A percentile compares a stretch with the other conserved stretches of the same genome.
Conservation (phyloP, 139 green algal species). For the Ulvella scutata region DNA sequence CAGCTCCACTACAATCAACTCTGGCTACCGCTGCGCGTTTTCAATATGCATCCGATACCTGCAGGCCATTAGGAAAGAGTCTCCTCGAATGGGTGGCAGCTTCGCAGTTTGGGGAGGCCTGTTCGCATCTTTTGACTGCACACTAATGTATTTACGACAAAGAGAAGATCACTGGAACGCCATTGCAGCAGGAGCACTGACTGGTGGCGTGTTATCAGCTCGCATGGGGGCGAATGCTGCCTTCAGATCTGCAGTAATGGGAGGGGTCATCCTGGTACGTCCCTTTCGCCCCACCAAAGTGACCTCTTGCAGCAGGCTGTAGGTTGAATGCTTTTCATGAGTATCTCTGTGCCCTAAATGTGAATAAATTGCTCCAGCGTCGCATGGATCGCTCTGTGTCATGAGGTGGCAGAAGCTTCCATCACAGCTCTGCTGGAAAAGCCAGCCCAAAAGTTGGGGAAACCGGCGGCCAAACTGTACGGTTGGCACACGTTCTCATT, state of each 20-base stretch:
- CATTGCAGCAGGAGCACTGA: conserved; percentile 79
- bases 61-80: conserved; percentile 69
- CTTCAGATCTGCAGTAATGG: conserved; percentile 70
- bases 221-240: conserved; percentile 58
- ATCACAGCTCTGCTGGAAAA: background rate
- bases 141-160: conserved; percentile 71
- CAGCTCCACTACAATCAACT: too few species aligned
- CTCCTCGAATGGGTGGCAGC: conserved; percentile 84
- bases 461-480: too few species aligned
- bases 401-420: background rate
- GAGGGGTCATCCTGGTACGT: conserved; percentile 74
- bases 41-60: background rate
- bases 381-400: background rate
- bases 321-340: background rate
- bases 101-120: conserved; percentile 97
- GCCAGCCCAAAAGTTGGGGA: too few species aligned
- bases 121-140: conserved; percentile 96
- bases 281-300: background rate
- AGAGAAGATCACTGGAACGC: conserved; percentile 99
- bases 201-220: conserved; percentile 85
- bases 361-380: background rate
- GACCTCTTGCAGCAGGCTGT: background rate
- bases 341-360: background rate
- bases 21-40: too few species aligned
- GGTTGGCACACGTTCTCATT: too few species aligned